These are phyloP conservation scores for Vicia faba DNA, from an alignment of 306 rosid genomes.

Conservation along the genomic window DNA sequence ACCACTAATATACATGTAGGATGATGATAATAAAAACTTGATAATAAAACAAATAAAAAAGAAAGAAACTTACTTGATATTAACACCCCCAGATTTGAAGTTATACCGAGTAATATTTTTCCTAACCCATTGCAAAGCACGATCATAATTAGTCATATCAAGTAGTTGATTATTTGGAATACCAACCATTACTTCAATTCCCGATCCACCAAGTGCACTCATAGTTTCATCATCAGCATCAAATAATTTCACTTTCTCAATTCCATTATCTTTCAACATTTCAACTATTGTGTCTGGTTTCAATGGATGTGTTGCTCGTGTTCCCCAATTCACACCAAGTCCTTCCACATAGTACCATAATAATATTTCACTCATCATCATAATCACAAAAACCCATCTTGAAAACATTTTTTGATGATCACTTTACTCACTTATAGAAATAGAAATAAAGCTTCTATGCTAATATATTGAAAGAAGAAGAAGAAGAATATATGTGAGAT, in stretches of 20 bases:
- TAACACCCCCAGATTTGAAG: slow-evolving; percentile 69
- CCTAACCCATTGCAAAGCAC: slow-evolving; percentile 85
- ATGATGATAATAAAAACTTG: neutral
- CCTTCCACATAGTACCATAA: slow-evolving; percentile 51
- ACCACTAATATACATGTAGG: no score
- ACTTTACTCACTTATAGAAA: neutral
- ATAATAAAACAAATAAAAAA: neutral
- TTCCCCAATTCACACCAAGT: slow-evolving; percentile 96
- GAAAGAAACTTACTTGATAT: slow-evolving; percentile 61
- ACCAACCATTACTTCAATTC: slow-evolving; percentile 84
- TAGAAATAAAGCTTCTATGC: neutral
- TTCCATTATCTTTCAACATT: slow-evolving; percentile 86
- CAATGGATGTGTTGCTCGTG: slow-evolving; percentile 74
- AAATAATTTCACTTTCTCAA: slow-evolving; percentile 82
- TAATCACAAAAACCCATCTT: slow-evolving; percentile 48
- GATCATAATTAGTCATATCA: slow-evolving; percentile 55
- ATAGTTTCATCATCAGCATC: slow-evolving; percentile 68
- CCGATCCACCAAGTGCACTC: slow-evolving; percentile 75
- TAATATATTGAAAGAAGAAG: neutral
- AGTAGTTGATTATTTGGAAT: slow-evolving; percentile 83
- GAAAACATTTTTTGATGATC: slow-evolving; percentile 8
- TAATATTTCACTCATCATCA: slow-evolving; percentile 39
- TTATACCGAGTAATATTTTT: slow-evolving; percentile 69
- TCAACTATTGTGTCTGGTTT: slow-evolving; percentile 70
- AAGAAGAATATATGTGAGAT: slow-evolving; percentile 18